phyloP scores from a whole-genome alignment of 2,329 filamentous ascomycete genomes.

The Daldinia eschscholtzii region DNA sequence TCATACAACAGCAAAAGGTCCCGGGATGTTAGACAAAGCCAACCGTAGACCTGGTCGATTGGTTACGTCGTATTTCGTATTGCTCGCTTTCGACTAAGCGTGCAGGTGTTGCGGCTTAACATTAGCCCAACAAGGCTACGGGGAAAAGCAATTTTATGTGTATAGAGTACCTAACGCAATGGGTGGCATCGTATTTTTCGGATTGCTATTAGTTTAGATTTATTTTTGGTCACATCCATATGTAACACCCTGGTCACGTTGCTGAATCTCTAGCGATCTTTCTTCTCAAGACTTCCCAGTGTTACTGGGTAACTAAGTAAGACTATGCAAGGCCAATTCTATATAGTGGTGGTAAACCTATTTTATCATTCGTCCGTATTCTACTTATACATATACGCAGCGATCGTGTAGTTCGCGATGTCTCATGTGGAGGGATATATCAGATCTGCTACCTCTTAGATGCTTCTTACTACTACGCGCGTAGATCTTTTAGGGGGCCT shows the following conservation, averaged over 20 bases:
- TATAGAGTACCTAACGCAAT: background rate
- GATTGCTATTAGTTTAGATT: background rate
- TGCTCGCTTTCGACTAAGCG: constrained; percentile 29
- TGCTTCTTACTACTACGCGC: background rate
- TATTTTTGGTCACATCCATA: background rate
- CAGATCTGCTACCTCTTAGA: background rate
- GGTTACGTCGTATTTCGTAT: constrained; percentile 37
- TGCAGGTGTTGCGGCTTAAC: constrained; percentile 11
- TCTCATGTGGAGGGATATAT: background rate
- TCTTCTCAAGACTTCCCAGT: background rate
- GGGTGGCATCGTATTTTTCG: background rate
- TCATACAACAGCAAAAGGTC: background rate
- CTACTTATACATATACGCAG: background rate
- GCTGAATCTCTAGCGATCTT: background rate
- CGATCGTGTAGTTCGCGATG: constrained; percentile 18
- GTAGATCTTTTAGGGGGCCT: background rate
- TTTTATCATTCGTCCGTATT: constrained; percentile 5
- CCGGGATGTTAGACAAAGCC: background rate
- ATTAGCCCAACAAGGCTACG: background rate
- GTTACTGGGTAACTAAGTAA: background rate
- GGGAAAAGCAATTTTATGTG: background rate
- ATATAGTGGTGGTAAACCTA: background rate
- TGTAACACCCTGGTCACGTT: background rate
- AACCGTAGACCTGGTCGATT: background rate
- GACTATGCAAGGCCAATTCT: background rate